A percentile compares a stretch with the other conserved stretches of the same genome.
These are phyloP conservation scores for Saturnispora sekii DNA, from an alignment of 805 yeast genomes.

Conservation along the genomic window DNA sequence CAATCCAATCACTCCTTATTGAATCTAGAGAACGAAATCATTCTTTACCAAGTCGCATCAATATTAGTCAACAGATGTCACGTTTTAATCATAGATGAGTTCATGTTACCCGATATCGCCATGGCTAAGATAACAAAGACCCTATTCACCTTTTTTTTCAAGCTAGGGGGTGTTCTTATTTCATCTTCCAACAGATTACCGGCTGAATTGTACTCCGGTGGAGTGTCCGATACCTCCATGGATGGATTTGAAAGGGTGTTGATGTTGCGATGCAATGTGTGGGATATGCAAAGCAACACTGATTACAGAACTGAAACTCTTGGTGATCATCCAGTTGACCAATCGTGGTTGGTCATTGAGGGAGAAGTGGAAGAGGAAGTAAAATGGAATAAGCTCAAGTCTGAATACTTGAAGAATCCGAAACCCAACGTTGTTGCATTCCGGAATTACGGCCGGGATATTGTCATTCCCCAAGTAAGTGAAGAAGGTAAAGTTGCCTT, in stretches of 20 bases:
- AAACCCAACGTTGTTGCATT: constrained; percentile 23
- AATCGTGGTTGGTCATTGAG: constrained; percentile 29
- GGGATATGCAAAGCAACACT: constrained; percentile 49
- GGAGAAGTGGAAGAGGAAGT: constrained; percentile 21
- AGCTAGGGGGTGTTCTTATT: constrained; percentile 63
- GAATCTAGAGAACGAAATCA: constrained; percentile 50
- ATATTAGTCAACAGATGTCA: constrained; percentile 50
- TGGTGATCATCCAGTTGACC: constrained; percentile 9
- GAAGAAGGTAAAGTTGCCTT: constrained; percentile 31
- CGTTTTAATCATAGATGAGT: constrained; percentile 58
- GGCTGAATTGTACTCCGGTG: constrained; percentile 59
- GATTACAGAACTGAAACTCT: constrained; percentile 43
- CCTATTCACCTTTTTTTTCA: constrained; percentile 59
- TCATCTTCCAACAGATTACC: constrained; percentile 70
- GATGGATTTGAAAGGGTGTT: constrained; percentile 46
- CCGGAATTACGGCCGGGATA: constrained; percentile 46
- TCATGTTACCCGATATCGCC: constrained; percentile 69
- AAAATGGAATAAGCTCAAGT: constrained; percentile 30
- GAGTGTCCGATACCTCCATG: constrained; percentile 50
- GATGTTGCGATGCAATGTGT: constrained; percentile 46
- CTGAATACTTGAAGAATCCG: constrained; percentile 5
- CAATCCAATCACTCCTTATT: constrained; percentile 25
- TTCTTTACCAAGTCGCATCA: constrained; percentile 57
- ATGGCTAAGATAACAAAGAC: constrained; percentile 60
- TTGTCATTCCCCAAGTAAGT: constrained; percentile 34